Conservation (phyloP, 2,329 filamentous ascomycete species). For the Dryadomyces quercivorus region DNA sequence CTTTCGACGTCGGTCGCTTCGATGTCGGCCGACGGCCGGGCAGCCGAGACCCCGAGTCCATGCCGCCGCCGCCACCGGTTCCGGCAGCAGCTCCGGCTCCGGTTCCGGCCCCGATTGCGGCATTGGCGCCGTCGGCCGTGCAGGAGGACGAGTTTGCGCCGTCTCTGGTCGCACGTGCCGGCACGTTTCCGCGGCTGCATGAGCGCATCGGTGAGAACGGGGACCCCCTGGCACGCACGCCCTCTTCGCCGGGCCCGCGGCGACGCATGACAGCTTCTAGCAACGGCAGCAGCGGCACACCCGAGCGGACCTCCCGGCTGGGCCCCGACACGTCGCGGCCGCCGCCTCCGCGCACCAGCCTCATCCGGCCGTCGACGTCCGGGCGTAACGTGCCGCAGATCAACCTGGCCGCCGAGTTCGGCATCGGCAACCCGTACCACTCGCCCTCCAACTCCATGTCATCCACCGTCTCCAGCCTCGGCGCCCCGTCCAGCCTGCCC, state of each 20-base stretch:
- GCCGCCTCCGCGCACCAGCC: slow-evolving; percentile 39
- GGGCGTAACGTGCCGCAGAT: slow-evolving; percentile 26
- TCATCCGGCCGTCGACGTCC: slow-evolving; percentile 29
- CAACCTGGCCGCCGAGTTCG: slow-evolving; percentile 48
- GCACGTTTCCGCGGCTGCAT: slow-evolving; percentile 37
- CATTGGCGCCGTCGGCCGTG: slow-evolving; percentile 10
- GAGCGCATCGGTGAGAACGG: slow-evolving; percentile 12
- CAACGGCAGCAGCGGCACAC: slow-evolving; percentile 2
- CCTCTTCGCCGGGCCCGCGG: slow-evolving; percentile 34
- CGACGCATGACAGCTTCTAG: slow-evolving; percentile 16
- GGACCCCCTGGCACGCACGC: slow-evolving; percentile 29
- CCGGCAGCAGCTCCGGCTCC: neutral
- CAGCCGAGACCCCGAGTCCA: slow-evolving; percentile 8
- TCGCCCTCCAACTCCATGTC: slow-evolving; percentile 51
- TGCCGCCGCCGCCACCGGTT: slow-evolving; percentile 20
- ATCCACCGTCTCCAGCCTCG: slow-evolving; percentile 42
- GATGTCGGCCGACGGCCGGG: slow-evolving; percentile 26
- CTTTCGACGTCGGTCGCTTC: slow-evolving; percentile 56
- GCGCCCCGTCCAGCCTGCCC: slow-evolving; percentile 3
- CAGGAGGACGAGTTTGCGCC: slow-evolving; percentile 25
- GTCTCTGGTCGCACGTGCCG: slow-evolving; percentile 31
- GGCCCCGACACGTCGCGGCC: slow-evolving; percentile 37
- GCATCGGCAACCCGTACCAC: slow-evolving; percentile 51
- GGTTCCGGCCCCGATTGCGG: slow-evolving; percentile 5
- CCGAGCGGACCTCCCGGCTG: slow-evolving; percentile 9